Conservation (phyloP, 176 grass and related monocot species). For the Alopecurus myosuroides region DNA sequence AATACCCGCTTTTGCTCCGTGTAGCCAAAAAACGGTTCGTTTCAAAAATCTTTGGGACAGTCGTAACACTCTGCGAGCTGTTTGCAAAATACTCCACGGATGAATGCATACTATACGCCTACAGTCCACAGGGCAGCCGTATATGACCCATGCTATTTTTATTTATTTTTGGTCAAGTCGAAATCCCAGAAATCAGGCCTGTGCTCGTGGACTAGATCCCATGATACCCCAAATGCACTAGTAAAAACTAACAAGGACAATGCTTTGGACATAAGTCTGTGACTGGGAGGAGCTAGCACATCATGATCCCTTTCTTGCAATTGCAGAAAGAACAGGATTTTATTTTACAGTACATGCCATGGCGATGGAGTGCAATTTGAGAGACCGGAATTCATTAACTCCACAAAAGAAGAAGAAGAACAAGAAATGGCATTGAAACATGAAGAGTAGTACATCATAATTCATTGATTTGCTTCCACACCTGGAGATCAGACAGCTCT, state of each 20-base stretch:
- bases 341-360: constrained; percentile 11
- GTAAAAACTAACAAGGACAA: constrained; percentile 9
- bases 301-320: constrained; percentile 21
- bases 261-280: constrained; percentile 29
- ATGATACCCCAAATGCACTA: not conserved
- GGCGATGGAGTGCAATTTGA: constrained; percentile 5
- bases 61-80: not conserved
- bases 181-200: constrained; percentile 36
- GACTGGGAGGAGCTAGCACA: constrained; percentile 6
- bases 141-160: not conserved
- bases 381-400: not conserved
- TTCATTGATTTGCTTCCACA: constrained; percentile 43
- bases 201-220: no score
- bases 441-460: constrained; percentile 32
- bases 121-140: no score
- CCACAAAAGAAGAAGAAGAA: constrained; percentile 25
- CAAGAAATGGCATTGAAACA: constrained; percentile 74
- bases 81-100: not conserved
- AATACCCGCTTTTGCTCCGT: no score
- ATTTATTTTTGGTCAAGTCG: no score
- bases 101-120: no score
- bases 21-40: no score
- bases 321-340: no score
- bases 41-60: not conserved
- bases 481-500: constrained; percentile 22